A percentile compares a stretch with the other conserved stretches of the same genome.
Conservation (phyloP, 441 rosid species). For the Erodium trifolium region DNA sequence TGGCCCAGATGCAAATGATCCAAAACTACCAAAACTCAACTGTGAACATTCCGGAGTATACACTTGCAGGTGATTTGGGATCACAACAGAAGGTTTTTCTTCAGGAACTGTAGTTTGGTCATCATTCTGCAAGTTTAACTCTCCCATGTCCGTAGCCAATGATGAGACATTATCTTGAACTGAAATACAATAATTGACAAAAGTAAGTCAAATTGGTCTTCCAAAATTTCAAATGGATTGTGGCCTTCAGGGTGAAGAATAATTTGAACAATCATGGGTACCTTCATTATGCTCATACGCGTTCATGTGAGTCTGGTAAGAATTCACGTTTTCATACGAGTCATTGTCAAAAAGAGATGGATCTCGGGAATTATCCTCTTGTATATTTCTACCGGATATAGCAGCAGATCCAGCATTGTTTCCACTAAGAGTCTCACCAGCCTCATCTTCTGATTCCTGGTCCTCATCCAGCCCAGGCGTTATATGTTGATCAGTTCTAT, state of each 20-base stretch:
- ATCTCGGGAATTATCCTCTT: slow-evolving; percentile 54
- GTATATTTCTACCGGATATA: slow-evolving; percentile 45
- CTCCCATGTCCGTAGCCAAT: slow-evolving; percentile 49
- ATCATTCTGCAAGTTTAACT: slow-evolving; percentile 46
- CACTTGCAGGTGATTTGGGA: slow-evolving; percentile 86
- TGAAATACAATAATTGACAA: slow-evolving; percentile 23
- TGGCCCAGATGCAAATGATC: slow-evolving; percentile 48
- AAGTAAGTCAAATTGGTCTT: not conserved
- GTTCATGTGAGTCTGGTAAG: slow-evolving; percentile 55
- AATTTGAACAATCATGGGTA: slow-evolving; percentile 20
- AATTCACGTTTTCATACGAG: slow-evolving; percentile 34
- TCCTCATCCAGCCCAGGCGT: too few relatives aligned
- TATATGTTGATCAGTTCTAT: too few relatives aligned
- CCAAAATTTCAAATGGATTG: not conserved
- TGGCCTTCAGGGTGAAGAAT: not conserved
- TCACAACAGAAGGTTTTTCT: slow-evolving; percentile 75
- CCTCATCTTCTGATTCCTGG: too few relatives aligned
- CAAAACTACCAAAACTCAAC: slow-evolving; percentile 96
- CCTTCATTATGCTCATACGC: slow-evolving; percentile 61
- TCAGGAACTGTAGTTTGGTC: slow-evolving; percentile 40
- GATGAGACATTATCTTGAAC: slow-evolving; percentile 55
- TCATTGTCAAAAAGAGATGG: slow-evolving; percentile 52
- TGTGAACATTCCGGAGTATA: slow-evolving; percentile 76
- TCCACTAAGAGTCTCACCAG: slow-evolving; percentile 10
- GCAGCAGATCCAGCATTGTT: slow-evolving; percentile 45